phyloP scores from a whole-genome alignment of 139 green algal species.

The Chlamydomonas sphaeroides region DNA sequence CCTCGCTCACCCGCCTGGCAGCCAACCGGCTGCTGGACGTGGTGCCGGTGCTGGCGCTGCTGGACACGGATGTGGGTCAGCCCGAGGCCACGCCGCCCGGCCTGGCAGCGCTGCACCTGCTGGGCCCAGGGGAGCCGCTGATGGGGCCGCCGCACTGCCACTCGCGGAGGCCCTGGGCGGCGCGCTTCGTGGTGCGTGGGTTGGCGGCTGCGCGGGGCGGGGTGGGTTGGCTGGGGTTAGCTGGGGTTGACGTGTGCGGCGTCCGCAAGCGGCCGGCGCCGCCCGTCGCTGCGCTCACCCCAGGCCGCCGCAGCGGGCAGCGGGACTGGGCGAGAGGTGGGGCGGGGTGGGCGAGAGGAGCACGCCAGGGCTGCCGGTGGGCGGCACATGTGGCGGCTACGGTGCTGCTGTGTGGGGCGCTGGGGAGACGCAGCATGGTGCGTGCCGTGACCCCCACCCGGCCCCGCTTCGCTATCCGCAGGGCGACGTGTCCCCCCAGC shows the following conservation, averaged over 20 bases:
- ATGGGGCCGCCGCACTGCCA: constrained; percentile 77
- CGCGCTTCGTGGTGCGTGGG: constrained; percentile 38
- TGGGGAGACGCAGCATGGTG: too few relatives aligned
- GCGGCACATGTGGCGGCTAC: too few relatives aligned
- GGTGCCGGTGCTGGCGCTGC: constrained; percentile 62
- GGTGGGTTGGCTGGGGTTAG: not conserved
- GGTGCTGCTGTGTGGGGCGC: too few relatives aligned
- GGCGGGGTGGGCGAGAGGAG: too few relatives aligned
- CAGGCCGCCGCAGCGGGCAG: too few relatives aligned
- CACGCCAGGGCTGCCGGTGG: too few relatives aligned
- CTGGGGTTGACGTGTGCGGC: too few relatives aligned
- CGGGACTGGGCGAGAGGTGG: too few relatives aligned
- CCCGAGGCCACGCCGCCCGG: constrained; percentile 86
- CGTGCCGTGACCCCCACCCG: too few relatives aligned
- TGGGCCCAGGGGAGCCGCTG: constrained; percentile 56
- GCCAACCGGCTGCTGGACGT: constrained; percentile 65
- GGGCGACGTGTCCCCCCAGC: constrained; percentile 75
- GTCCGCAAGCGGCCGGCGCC: too few relatives aligned
- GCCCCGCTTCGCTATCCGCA: too few relatives aligned
- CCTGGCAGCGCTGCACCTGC: constrained; percentile 73
- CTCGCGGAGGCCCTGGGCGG: constrained; percentile 10
- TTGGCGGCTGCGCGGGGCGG: not conserved
- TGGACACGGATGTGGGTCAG: constrained; percentile 91
- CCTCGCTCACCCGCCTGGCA: constrained; percentile 72
- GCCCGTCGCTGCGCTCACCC: too few relatives aligned